Percentiles rank a stretch among this genome's conserved stretches.
Conservation (phyloP, 257 asterid genomes). For the Nicotiana attenuata region DNA sequence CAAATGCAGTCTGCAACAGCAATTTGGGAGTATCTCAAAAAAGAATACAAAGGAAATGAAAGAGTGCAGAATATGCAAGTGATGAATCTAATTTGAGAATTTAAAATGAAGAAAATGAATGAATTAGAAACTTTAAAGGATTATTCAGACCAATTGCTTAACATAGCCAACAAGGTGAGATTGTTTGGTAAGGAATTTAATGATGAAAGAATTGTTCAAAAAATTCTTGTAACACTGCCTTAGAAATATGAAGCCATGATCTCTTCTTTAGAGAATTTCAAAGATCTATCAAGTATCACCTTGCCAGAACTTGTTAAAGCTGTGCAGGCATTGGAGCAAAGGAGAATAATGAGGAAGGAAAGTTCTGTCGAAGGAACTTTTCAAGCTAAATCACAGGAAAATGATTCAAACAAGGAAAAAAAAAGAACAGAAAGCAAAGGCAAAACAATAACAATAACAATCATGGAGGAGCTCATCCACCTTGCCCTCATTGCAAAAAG, state of each 20-base stretch:
- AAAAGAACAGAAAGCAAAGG: background rate
- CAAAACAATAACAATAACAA: background rate
- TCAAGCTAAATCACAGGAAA: background rate
- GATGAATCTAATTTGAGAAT: background rate
- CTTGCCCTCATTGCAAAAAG: background rate
- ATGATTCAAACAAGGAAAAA: too few species aligned
- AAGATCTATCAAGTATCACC: background rate
- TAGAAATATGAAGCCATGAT: background rate
- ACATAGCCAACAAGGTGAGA: background rate
- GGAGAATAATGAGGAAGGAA: background rate
- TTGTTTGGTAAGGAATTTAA: background rate
- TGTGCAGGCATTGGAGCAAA: background rate
- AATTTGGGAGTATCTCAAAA: background rate
- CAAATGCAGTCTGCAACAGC: too few species aligned
- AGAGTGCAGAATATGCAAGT: background rate
- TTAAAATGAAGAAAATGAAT: too few species aligned
- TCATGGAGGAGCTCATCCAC: background rate
- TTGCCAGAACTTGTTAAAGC: too few species aligned
- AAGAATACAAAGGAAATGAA: too few species aligned
- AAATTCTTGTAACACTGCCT: background rate
- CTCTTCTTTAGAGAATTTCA: too few species aligned
- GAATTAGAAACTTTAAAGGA: too few species aligned
- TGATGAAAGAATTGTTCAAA: background rate
- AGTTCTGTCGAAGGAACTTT: background rate
- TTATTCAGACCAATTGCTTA: background rate